Conservation (phyloP, 257 asterid species). For the Eucommia ulmoides region DNA sequence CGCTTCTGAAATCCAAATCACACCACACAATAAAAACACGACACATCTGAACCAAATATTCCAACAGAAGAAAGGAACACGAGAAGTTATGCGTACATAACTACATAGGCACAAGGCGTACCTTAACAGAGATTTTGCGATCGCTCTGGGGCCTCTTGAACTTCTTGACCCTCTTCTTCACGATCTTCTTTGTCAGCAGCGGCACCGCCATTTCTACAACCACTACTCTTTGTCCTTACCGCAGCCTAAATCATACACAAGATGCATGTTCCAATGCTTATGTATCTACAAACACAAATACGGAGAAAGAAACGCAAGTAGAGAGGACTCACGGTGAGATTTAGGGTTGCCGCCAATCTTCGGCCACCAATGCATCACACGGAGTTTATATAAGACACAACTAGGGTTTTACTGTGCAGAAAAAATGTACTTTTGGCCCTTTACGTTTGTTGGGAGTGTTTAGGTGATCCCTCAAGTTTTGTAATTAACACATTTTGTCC, state of each 20-base stretch:
- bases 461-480: too few relatives aligned
- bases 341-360: too few relatives aligned
- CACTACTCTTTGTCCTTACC: neutral
- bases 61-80: neutral
- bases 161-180: slow-evolving; percentile 24
- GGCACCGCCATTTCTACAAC: slow-evolving; percentile 20
- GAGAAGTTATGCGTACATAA: neutral
- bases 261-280: neutral
- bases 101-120: neutral
- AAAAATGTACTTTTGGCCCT: too few relatives aligned
- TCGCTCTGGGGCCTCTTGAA: slow-evolving; percentile 29
- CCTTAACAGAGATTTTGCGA: slow-evolving; percentile 27
- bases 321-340: too few relatives aligned
- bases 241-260: too few relatives aligned
- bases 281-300: neutral
- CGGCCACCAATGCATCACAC: too few relatives aligned
- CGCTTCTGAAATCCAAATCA: neutral
- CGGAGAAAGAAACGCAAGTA: too few relatives aligned
- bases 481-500: too few relatives aligned
- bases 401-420: too few relatives aligned
- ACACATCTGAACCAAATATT: neutral
- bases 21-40: neutral
- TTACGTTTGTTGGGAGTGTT: too few relatives aligned
- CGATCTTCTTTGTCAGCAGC: slow-evolving; percentile 19
- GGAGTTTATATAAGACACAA: too few relatives aligned